Evolutionary conservation across 129 eudicot genomes (phyloP).

Genomic region (Flaveria robusta): DNA sequence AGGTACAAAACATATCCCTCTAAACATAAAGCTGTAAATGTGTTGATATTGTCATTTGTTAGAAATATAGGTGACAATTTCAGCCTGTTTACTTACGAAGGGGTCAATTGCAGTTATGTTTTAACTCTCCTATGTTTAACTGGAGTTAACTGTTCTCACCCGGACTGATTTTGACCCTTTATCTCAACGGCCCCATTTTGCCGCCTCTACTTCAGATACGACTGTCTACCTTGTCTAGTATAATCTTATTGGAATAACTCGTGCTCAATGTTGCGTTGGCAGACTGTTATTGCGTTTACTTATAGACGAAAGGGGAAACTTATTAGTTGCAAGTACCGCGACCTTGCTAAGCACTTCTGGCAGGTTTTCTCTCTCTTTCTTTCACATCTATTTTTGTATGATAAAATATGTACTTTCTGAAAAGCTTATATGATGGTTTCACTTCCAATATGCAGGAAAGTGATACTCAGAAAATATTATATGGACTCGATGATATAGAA

Average conservation of each 20-base stretch:
- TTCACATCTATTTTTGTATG: background rate
- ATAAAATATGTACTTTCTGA: background rate
- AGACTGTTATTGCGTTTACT: slow-evolving; percentile 69
- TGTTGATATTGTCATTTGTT: background rate
- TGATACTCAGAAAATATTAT: slow-evolving; percentile 70
- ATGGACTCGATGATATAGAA: slow-evolving; percentile 88
- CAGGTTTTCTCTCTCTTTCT: slow-evolving; percentile 45
- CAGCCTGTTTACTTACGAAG: background rate
- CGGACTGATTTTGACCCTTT: background rate
- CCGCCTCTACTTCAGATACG: background rate
- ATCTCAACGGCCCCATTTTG: background rate
- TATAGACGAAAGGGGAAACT: slow-evolving; percentile 53
- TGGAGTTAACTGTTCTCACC: background rate
- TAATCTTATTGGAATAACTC: slow-evolving; percentile 3
- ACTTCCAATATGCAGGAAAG: slow-evolving; percentile 56
- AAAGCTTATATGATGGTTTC: slow-evolving; percentile 9
- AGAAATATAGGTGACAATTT: slow-evolving; percentile 6
- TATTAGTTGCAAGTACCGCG: slow-evolving; percentile 69
- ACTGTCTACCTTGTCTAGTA: background rate
- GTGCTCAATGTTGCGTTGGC: slow-evolving; percentile 20
- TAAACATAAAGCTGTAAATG: background rate
- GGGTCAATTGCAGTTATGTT: background rate
- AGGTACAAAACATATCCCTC: slow-evolving; percentile 41
- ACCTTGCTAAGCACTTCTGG: slow-evolving; percentile 58
- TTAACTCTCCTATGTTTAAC: background rate